Evolutionary conservation across 352 stramenopile genomes (phyloP).

Genomic region (Globisporangium mamillatum): DNA sequence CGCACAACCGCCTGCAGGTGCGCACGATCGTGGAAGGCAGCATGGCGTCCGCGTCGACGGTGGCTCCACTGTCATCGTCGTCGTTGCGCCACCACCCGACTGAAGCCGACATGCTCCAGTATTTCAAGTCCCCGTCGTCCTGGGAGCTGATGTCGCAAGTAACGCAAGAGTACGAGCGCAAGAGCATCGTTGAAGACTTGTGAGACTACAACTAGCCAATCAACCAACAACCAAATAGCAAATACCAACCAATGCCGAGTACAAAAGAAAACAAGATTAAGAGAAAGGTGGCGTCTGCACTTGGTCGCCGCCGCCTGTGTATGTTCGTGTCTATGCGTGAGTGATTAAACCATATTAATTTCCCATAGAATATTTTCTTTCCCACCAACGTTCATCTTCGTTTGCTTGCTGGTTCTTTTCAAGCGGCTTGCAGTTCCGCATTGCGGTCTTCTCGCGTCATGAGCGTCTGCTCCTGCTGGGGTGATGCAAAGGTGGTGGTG

Average conservation of each 20-base stretch:
- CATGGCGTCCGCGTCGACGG: constrained; percentile 31
- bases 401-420: not conserved
- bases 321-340: constrained; percentile 13
- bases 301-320: not conserved
- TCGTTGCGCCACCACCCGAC: constrained; percentile 26
- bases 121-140: constrained; percentile 66
- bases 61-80: constrained; percentile 16
- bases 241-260: not conserved
- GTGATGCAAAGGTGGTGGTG: not conserved
- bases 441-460: constrained; percentile 6
- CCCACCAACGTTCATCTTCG: too few relatives aligned
- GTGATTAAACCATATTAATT: constrained; percentile 16
- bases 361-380: constrained; percentile 5
- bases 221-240: not conserved
- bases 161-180: constrained; percentile 47
- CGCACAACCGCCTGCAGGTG: constrained; percentile 43
- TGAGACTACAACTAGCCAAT: constrained; percentile 7
- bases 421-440: not conserved
- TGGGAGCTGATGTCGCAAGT: constrained; percentile 70
- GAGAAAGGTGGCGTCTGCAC: not conserved
- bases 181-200: constrained; percentile 13
- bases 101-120: constrained; percentile 63
- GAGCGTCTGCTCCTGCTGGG: not conserved
- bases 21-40: constrained; percentile 65
- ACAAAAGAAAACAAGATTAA: not conserved